A percentile compares a stretch with the other conserved stretches of the same genome.
Evolutionary conservation across 495 filamentous ascomycete genomes (phyloP).

Genomic region (Articulospora tetracladia): DNA sequence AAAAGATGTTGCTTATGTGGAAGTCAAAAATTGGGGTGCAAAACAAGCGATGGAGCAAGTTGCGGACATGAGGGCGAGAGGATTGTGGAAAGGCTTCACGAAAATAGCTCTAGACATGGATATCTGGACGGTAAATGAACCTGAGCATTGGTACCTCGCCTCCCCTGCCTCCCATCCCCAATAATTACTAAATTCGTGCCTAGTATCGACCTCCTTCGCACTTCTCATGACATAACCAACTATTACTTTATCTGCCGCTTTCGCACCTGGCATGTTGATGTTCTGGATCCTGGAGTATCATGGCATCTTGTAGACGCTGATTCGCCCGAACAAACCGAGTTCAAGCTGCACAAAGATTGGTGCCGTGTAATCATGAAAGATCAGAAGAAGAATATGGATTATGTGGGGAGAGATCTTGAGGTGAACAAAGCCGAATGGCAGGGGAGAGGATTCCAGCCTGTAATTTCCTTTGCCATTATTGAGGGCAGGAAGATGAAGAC

Average conservation of each 20-base stretch:
- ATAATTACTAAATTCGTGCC: neutral
- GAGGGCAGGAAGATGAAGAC: neutral
- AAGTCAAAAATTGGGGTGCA: neutral
- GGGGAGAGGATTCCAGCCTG: neutral
- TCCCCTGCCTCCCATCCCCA: neutral
- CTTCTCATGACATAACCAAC: neutral
- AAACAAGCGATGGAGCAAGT: conserved; percentile 1
- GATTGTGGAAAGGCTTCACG: conserved; percentile 3
- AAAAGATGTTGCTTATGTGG: conserved; percentile 1
- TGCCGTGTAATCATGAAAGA: neutral
- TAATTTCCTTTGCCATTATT: neutral
- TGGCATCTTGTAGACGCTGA: conserved; percentile 2
- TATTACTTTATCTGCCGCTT: conserved; percentile 1
- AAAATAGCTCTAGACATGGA: conserved; percentile 2
- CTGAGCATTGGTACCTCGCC: conserved; percentile 4
- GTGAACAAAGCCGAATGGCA: neutral
- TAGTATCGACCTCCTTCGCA: conserved; percentile 1
- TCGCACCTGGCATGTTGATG: neutral
- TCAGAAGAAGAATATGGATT: neutral
- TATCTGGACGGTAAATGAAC: neutral
- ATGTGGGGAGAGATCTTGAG: neutral
- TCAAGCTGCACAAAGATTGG: neutral
- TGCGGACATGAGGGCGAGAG: neutral
- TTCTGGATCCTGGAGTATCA: neutral
- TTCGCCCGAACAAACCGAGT: conserved; percentile 7